These are phyloP conservation scores for Leccinum subgranulosum DNA, from an alignment of 768 basidiomycete species.

Conservation along the genomic window DNA sequence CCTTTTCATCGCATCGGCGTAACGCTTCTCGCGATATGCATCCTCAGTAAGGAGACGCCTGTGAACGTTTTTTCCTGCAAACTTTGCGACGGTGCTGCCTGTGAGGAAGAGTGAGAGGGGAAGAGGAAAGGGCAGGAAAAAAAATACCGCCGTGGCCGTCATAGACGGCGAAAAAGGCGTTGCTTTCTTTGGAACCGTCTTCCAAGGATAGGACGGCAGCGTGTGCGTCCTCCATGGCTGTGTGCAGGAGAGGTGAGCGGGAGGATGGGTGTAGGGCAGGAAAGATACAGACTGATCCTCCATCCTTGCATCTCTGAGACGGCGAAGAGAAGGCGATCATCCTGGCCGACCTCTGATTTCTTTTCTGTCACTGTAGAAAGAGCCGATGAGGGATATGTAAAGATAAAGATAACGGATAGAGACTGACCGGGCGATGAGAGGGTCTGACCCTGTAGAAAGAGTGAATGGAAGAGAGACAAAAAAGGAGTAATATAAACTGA, in stretches of 20 bases:
- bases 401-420: background rate
- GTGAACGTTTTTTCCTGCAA: conserved; percentile 82
- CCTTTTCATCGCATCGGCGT: conserved; percentile 74
- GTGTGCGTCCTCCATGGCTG: conserved; percentile 99
- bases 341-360: conserved; percentile 67
- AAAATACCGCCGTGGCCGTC: conserved; percentile 93
- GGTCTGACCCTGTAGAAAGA: conserved; percentile 68
- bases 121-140: background rate
- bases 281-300: conserved; percentile 81
- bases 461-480: conserved; percentile 5
- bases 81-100: conserved; percentile 86
- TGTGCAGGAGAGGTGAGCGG: background rate
- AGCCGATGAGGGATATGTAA: conserved; percentile 10
- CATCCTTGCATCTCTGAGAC: conserved; percentile 99
- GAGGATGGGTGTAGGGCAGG: background rate
- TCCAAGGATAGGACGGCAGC: conserved; percentile 70
- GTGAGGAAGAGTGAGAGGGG: conserved; percentile 5
- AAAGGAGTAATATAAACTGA: conserved; percentile 12
- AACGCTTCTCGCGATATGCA: conserved; percentile 66
- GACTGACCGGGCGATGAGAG: conserved; percentile 73
- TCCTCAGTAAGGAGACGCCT: conserved; percentile 72
- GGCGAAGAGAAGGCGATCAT: conserved; percentile 69
- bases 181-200: conserved; percentile 42
- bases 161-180: conserved; percentile 94
- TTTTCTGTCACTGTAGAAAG: conserved; percentile 69